Base-by-base conservation (phyloP, 805 yeast genomes). In the Alloascoidea africana region DNA sequence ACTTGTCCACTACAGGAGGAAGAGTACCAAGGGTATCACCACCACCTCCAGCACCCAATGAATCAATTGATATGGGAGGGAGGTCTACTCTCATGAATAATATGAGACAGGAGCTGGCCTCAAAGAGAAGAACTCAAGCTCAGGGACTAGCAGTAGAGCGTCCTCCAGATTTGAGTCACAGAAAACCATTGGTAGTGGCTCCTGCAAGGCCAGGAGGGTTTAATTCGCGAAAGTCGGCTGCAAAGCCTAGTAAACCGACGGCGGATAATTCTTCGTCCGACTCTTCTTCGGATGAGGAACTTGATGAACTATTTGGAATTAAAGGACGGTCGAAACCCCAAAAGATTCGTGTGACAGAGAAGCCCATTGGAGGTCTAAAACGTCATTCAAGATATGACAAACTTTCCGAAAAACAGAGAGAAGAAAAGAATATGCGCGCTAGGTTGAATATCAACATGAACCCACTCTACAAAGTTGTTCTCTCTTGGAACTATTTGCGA, bases 391-490 rank as follows among this genome's bases (percentile, higher is more conserved):
- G n/a, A 8, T 8, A 23, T 8, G 30, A 23, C 8, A 23, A n/a
- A 23, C 8, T 23, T 8, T 23, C 30, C 8, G 30, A 23, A 23
- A 23, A 23, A n/a, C 67, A 66, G 46, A 51, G 59, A 33, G 84
- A 75, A 30, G 85, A 79, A 49, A 81, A 76, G 44, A 56, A 72
- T 38, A 76, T 79, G 79, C 66, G 86, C 46, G 53, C 63, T 49
- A 65, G 91, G 49, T 58, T 82, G 39, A 78, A 78, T 50, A 83
- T 81, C 14, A 82, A 76, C 47, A 54, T 79, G 53, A 74, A 68
- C 42, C 83, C 87, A 1, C 58, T 82, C 4, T 82, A 82, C 50
- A 56, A 60, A 14, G 63, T 65, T 3, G 62, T 82, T 5, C 55
- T 82, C 39, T 63, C 63, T 38, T 82, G 94, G 94, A 67, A 74